phyloP scores from a whole-genome alignment of 2,329 filamentous ascomycete genomes.

The Cladophialophora yegresii region DNA sequence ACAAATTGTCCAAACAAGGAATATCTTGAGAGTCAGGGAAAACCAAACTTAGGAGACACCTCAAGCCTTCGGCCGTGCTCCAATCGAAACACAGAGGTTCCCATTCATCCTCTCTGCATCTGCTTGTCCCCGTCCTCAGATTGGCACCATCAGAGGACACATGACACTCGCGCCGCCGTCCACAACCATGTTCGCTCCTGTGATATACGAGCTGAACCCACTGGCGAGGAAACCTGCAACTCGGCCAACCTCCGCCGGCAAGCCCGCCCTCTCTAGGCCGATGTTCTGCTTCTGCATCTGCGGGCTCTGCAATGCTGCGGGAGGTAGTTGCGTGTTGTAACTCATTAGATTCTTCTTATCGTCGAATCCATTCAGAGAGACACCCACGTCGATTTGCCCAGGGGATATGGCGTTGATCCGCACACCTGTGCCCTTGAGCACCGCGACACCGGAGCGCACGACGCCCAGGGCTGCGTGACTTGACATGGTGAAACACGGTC shows the following conservation, averaged over 20 bases:
- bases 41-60: not conserved
- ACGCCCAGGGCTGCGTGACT: constrained; percentile 63
- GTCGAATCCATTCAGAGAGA: constrained; percentile 44
- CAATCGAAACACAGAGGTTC: not conserved
- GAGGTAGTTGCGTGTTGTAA: constrained; percentile 56
- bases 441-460: constrained; percentile 46
- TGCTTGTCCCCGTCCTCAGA: constrained; percentile 34
- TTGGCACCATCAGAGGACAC: constrained; percentile 48
- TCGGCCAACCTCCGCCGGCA: constrained; percentile 60
- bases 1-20: constrained; percentile 54
- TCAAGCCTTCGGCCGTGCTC: not conserved
- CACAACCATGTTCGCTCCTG: constrained; percentile 62
- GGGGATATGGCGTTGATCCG: constrained; percentile 40
- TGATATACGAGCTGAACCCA: constrained; percentile 65
- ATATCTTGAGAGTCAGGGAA: not conserved
- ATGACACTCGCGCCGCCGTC: constrained; percentile 59
- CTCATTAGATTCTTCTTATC: constrained; percentile 48
- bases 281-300: constrained; percentile 55
- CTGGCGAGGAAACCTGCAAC: constrained; percentile 65
- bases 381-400: constrained; percentile 37
- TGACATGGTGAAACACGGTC: constrained; percentile 62
- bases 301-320: constrained; percentile 55
- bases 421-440: constrained; percentile 38
- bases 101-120: not conserved
- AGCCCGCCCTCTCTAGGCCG: constrained; percentile 60